Conservation (phyloP, 192 early-diverging fungal genomes). For the Dissophora ornata region DNA sequence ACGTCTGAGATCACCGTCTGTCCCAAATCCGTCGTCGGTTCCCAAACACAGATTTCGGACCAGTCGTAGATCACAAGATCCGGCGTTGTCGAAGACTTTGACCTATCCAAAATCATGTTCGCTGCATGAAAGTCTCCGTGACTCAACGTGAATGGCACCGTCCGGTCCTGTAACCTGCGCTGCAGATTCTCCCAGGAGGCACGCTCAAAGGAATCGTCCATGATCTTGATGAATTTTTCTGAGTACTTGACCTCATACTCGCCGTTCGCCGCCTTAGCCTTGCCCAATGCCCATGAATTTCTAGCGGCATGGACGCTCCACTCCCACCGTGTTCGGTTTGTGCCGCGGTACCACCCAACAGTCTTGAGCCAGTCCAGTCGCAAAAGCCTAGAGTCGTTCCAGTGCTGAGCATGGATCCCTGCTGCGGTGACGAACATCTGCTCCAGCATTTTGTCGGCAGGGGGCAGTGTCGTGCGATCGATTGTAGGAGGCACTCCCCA, state of each 20-base stretch:
- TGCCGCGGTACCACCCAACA: slow-evolving; percentile 20
- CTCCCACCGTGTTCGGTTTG: slow-evolving; percentile 21
- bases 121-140: slow-evolving; percentile 41
- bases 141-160: slow-evolving; percentile 19
- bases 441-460: slow-evolving; percentile 9
- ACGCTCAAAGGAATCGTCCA: slow-evolving; percentile 24
- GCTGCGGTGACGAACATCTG: slow-evolving; percentile 38
- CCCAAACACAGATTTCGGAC: slow-evolving; percentile 42
- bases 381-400: slow-evolving; percentile 24
- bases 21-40: slow-evolving; percentile 41
- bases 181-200: slow-evolving; percentile 39
- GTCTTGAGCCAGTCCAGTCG: slow-evolving; percentile 25
- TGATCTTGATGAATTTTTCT: slow-evolving; percentile 31
- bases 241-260: slow-evolving; percentile 30
- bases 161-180: slow-evolving; percentile 20
- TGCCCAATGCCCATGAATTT: slow-evolving; percentile 16
- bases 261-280: slow-evolving; percentile 12
- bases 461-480: slow-evolving; percentile 6
- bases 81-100: slow-evolving; percentile 2
- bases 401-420: slow-evolving; percentile 36
- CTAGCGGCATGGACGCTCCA: slow-evolving; percentile 22
- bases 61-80: slow-evolving; percentile 27
- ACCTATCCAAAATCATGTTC: slow-evolving; percentile 29
- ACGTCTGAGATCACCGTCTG: slow-evolving; percentile 45
- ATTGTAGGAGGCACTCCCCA: slow-evolving; percentile 29